These are phyloP conservation scores for Hondaea fermentalgiana DNA, from an alignment of 108 stramenopile species.

Conservation along the genomic window DNA sequence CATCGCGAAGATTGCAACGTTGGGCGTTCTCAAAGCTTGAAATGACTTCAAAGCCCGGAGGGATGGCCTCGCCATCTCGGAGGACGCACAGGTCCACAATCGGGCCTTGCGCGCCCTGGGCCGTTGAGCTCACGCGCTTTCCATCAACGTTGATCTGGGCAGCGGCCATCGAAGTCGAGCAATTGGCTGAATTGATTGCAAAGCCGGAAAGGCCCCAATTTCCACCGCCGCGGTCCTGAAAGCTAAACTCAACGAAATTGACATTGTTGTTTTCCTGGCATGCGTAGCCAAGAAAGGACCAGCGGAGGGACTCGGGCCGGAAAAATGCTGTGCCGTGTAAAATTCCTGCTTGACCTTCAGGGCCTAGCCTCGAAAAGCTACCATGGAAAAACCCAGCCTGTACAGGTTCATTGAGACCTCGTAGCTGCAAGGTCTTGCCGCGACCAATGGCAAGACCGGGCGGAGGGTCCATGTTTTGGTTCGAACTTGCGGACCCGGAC, in stretches of 20 bases:
- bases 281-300: not conserved
- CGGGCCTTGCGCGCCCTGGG: not conserved
- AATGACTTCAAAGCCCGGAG: not conserved
- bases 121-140: not conserved
- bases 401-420: not conserved
- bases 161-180: not conserved
- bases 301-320: not conserved
- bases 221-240: not conserved
- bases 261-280: not conserved
- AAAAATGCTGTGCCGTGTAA: not conserved
- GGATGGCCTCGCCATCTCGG: not conserved
- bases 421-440: not conserved
- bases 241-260: not conserved
- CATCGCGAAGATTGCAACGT: not conserved
- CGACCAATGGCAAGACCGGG: not conserved
- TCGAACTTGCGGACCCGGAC: not conserved
- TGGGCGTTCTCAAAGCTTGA: not conserved
- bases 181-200: not conserved
- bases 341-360: not conserved
- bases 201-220: not conserved
- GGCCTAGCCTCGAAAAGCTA: not conserved
- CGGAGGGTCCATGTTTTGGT: not conserved
- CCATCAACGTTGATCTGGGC: not conserved
- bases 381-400: not conserved
- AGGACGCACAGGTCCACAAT: not conserved